Conservation (phyloP, 2,329 filamentous ascomycete species). For the Juglanconis oblonga region DNA sequence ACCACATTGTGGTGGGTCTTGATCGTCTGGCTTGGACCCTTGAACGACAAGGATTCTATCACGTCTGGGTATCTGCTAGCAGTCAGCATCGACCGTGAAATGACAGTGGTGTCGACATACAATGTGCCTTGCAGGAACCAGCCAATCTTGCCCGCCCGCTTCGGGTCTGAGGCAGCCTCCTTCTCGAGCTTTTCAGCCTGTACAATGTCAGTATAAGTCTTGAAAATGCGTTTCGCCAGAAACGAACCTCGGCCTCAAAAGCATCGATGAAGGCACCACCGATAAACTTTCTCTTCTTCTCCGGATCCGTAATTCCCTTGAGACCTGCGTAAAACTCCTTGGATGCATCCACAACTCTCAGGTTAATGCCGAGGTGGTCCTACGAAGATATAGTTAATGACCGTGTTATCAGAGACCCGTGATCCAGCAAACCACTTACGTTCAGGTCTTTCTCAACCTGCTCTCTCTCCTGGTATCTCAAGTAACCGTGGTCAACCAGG, state of each 20-base stretch:
- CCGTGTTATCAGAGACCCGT: background rate
- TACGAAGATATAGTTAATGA: conserved; percentile 51
- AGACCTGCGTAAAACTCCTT: conserved; percentile 76
- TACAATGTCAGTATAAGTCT: background rate
- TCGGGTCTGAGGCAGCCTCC: background rate
- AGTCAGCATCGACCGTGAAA: background rate
- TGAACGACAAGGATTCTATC: conserved; percentile 49
- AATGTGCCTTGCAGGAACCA: conserved; percentile 88
- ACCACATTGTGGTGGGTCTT: conserved; percentile 30
- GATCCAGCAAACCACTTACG: conserved; percentile 7
- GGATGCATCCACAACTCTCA: conserved; percentile 79
- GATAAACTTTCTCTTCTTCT: conserved; percentile 78
- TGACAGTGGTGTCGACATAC: conserved; percentile 39
- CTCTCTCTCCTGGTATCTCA: conserved; percentile 82
- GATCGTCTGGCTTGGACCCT: conserved; percentile 49
- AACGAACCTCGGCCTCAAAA: conserved; percentile 9
- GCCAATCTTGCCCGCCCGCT: conserved; percentile 69
- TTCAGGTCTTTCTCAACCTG: conserved; percentile 64
- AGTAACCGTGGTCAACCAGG: conserved; percentile 77
- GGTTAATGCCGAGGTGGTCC: conserved; percentile 81
- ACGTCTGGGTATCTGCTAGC: conserved; percentile 11
- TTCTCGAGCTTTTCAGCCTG: conserved; percentile 53
- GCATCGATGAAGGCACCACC: conserved; percentile 17
- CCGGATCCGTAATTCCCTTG: conserved; percentile 72
- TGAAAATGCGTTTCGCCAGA: background rate